Percentiles rank a stretch among this genome's conserved stretches.
Evolutionary conservation across 2,329 filamentous ascomycete species (phyloP).

Genomic region (Colletotrichum sp.): DNA sequence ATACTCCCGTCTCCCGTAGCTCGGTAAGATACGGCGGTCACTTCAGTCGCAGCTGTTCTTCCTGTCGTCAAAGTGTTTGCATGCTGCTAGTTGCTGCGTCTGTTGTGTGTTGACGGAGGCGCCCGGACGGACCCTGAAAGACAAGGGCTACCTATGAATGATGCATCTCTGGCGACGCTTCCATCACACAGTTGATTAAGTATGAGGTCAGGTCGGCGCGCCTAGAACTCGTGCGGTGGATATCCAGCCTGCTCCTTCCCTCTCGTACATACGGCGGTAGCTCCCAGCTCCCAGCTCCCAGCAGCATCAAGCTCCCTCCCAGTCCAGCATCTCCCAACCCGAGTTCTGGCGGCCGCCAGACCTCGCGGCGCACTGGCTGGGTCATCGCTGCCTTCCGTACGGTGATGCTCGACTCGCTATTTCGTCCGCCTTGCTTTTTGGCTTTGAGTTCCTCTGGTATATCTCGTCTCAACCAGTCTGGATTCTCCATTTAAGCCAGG

Average conservation of each 20-base stretch:
- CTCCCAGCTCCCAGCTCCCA: background rate
- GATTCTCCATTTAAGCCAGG: background rate
- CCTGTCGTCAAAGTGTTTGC: background rate
- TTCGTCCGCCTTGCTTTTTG: background rate
- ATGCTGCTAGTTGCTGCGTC: background rate
- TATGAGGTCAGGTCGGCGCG: constrained; percentile 10
- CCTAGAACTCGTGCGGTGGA: background rate
- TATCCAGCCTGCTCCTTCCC: background rate
- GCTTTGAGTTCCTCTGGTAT: background rate
- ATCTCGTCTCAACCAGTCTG: background rate
- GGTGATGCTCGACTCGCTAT: background rate
- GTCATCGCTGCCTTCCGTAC: background rate
- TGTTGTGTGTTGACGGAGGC: background rate
- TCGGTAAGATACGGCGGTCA: background rate
- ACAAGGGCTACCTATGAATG: background rate
- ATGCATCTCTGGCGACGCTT: background rate
- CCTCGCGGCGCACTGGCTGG: background rate
- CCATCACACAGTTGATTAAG: background rate
- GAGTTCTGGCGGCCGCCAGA: background rate
- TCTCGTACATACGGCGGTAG: background rate
- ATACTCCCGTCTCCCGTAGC: background rate
- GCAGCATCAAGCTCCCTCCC: background rate
- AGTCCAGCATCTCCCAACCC: background rate
- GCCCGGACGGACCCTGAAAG: background rate
- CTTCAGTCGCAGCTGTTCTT: background rate